Base-by-base conservation (phyloP, 371 early-diverging fungal genomes). In the Batrachochytrium dendrobatidis region DNA sequence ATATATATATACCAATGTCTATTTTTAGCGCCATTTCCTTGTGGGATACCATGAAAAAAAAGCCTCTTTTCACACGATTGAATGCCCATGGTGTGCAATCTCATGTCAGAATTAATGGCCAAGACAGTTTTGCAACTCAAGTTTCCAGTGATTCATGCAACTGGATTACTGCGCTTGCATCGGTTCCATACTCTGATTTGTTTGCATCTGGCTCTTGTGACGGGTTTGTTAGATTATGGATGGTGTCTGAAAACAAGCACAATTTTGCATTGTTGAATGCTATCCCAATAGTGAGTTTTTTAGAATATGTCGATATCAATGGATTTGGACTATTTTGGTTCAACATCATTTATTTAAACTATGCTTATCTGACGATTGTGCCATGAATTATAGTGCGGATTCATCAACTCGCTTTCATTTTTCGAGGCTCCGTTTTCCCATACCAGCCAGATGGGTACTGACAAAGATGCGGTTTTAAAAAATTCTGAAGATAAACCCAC, bases 201-300 rank as follows among this genome's bases (percentile, higher is more conserved):
- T 89, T 97, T 70, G 87, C 88, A 12, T 86, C 89, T 25, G 98
- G 73, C 0, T 89, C 93, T n/a, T 87, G 86, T 73, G 93, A 94
- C 69, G 96, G 95, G 4, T 77, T 74, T 46, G 71, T 97, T 18
- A 81, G 90, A 15, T 66, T 97, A 25, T 97, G 95, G 95, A 88
- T 87, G 64, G 59, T 95, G 49, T 73, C 77, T 7, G 73, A 71
- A 20, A 82, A 83, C 59, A 87, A 87, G 68, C 53, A 58, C 56
- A 77, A 71, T 26, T 88, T 95, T 64, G 64, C 63, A 1, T 75
- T 82, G 28, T 62, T 90, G 24, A 57, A 43, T 26, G 31, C 25
- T 6, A 65, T 79, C 29, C 74, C 80, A 6, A 53, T 72, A 35
- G 67, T 62, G 49, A 45, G 66, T 17, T n/a, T n/a, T n/a, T n/a